These are phyloP conservation scores for Paraconiothyrium brasiliense DNA, from an alignment of 2,329 filamentous ascomycete genomes.

Conservation along the genomic window DNA sequence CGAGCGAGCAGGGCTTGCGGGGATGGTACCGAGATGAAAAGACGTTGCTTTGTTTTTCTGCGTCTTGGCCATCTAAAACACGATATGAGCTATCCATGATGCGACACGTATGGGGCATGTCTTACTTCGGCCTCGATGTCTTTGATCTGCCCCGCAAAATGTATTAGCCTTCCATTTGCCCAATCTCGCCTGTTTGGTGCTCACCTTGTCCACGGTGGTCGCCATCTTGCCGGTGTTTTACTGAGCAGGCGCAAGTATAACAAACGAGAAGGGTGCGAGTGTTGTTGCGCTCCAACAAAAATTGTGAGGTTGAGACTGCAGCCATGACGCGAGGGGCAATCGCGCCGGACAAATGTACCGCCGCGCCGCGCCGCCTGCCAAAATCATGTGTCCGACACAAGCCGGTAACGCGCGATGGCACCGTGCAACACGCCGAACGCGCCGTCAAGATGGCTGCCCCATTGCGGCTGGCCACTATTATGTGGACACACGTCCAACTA, in stretches of 20 bases:
- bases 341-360: conserved; percentile 28
- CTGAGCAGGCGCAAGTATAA: conserved; percentile 16
- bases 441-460: conserved; percentile 5
- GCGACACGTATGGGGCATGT: conserved; percentile 42
- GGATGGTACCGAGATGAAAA: conserved; percentile 78
- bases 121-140: conserved; percentile 91
- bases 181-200: conserved; percentile 44
- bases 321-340: conserved; percentile 39
- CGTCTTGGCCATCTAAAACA: conserved; percentile 83
- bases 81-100: conserved; percentile 35
- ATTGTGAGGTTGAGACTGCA: conserved; percentile 38
- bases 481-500: conserved; percentile 25
- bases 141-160: conserved; percentile 75
- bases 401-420: conserved; percentile 22
- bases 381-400: conserved; percentile 33
- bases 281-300: conserved; percentile 31
- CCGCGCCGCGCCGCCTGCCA: conserved; percentile 11
- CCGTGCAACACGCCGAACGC: conserved; percentile 16
- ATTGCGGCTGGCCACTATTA: conserved; percentile 7
- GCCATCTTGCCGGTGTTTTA: conserved; percentile 73
- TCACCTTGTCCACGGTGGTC: conserved; percentile 95
- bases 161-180: conserved; percentile 38
- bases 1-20: not conserved
- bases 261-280: conserved; percentile 9
- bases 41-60: conserved; percentile 98